Conservation (phyloP, 192 early-diverging fungal species). For the Backusella mclennaniae region DNA sequence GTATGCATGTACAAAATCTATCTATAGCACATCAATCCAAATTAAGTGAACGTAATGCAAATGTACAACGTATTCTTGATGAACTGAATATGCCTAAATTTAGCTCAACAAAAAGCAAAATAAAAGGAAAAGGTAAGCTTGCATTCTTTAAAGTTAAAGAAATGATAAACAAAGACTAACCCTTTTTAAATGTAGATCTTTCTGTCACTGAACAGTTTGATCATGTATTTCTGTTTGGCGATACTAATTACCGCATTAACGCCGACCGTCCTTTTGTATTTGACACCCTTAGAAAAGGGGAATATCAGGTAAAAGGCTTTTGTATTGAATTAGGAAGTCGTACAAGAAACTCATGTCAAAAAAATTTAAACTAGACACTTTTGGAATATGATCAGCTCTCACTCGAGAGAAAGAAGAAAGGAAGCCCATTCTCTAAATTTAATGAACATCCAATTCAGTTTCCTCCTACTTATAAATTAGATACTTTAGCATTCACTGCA, state of each 20-base stretch:
- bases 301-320: constrained; percentile 35
- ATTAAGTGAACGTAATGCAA: constrained; percentile 29
- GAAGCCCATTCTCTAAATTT: constrained; percentile 42
- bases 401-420: constrained; percentile 18
- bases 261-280: constrained; percentile 51
- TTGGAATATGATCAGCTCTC: constrained; percentile 45
- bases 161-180: not conserved
- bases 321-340: not conserved
- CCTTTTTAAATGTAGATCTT: constrained; percentile 2
- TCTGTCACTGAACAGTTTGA: constrained; percentile 50
- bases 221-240: constrained; percentile 71
- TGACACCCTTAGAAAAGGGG: constrained; percentile 40
- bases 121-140: constrained; percentile 31
- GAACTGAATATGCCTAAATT: constrained; percentile 50
- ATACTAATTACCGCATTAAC: constrained; percentile 77
- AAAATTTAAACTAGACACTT: constrained; percentile 30
- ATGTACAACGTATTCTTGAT: constrained; percentile 46
- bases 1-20: not conserved
- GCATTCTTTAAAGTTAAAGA: not conserved
- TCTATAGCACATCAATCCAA: constrained; percentile 44
- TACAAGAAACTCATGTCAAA: constrained; percentile 1
- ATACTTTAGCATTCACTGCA: constrained; percentile 30
- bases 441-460: constrained; percentile 67
- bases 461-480: constrained; percentile 80
- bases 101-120: constrained; percentile 16